Evolutionary conservation across 352 stramenopile genomes (phyloP).

Genomic region (Globisporangium polare): DNA sequence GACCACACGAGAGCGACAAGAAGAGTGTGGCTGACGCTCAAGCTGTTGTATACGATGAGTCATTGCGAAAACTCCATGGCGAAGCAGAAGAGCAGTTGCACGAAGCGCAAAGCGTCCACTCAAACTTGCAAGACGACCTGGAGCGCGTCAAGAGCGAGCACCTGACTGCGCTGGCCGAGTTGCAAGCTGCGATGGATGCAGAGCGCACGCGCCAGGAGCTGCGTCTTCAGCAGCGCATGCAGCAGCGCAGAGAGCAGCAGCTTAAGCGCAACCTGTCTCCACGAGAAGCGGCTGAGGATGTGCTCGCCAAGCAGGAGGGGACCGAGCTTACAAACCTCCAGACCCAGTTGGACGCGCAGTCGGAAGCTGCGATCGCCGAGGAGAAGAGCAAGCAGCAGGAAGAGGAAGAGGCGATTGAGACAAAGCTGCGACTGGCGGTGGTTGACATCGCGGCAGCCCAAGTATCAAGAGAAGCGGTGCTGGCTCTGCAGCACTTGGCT

Average conservation of each 20-base stretch:
- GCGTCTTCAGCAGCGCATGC: background rate
- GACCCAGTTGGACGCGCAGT: conserved; percentile 1
- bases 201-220: conserved; percentile 1
- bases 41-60: background rate
- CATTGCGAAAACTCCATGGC: background rate
- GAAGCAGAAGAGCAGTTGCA: too few species aligned
- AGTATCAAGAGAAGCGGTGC: background rate
- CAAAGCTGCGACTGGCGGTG: background rate
- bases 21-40: background rate
- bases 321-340: background rate
- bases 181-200: background rate
- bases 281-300: background rate
- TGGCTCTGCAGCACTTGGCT: background rate
- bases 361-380: background rate
- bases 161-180: background rate
- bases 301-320: conserved; percentile 1
- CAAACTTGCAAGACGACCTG: background rate
- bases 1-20: too few species aligned
- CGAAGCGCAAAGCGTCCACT: background rate
- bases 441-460: background rate
- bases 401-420: background rate
- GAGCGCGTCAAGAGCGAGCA: conserved; percentile 1
- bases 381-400: conserved; percentile 3
- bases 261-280: background rate
- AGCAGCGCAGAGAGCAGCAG: conserved; percentile 4